Percentiles rank a stretch among this genome's conserved stretches.
These are phyloP conservation scores for Ilex aquifolium DNA, from an alignment of 257 asterid species.

Conservation along the genomic window DNA sequence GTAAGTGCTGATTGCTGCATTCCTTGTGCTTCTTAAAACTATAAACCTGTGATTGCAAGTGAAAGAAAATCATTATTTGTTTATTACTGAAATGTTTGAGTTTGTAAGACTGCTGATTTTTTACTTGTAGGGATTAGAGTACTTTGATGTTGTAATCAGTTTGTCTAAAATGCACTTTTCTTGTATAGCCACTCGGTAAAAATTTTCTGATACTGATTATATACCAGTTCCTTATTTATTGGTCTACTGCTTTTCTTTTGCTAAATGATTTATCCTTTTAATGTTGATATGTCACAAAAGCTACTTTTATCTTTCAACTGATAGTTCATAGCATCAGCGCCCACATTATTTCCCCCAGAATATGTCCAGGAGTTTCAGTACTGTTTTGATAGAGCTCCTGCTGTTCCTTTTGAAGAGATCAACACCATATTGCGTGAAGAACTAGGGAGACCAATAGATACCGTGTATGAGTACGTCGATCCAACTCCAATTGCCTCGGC, in stretches of 20 bases:
- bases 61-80: neutral
- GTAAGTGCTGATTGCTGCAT: constrained; percentile 30
- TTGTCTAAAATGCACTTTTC: too few relatives aligned
- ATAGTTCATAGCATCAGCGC: constrained; percentile 97
- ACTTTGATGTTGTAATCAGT: too few relatives aligned
- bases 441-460: constrained; percentile 73
- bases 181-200: neutral
- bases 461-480: constrained; percentile 78
- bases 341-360: constrained; percentile 88
- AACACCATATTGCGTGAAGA: constrained; percentile 70
- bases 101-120: too few relatives aligned
- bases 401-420: constrained; percentile 76
- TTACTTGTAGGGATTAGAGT: too few relatives aligned
- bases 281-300: constrained; percentile 14
- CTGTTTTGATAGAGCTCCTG: constrained; percentile 91
- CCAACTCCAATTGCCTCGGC: constrained; percentile 96
- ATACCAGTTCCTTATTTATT: neutral
- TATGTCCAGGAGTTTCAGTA: constrained; percentile 93
- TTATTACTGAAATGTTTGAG: neutral
- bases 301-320: constrained; percentile 16
- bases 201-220: neutral
- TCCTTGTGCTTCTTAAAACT: neutral
- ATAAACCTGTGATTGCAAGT: neutral
- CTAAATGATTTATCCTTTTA: neutral
- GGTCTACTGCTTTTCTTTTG: neutral